Base-by-base conservation (phyloP, 805 yeast genomes). In the Metschnikowia henanensis region DNA sequence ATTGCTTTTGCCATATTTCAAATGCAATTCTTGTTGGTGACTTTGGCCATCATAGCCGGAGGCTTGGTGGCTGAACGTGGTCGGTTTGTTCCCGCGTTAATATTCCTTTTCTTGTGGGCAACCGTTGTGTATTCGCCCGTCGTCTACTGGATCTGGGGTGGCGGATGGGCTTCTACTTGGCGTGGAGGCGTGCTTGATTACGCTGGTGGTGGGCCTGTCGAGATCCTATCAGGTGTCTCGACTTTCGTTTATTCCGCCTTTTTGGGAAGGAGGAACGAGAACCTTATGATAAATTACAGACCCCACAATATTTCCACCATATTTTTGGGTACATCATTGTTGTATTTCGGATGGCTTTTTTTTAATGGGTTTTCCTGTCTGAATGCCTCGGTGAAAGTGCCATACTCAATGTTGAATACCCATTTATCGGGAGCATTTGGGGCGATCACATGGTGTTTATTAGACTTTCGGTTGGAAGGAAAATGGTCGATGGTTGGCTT, bases 151-250 rank as follows among this genome's bases (percentile, higher is more conserved):
- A 81, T 87, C 43, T 92, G 98, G 98, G 85, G 89, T 44, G 83
- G 83, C 35, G 98, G 99, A 30, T 92, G 98, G 98, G 96, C 96
- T 29, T 76, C 76, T 53, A 37, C 49, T 13, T 71, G 64, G 64
- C 74, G 81, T 55, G 92, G 96, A 82, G 97, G 96, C 5, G 98
- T 84, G 1, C 72, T 92, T 39, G 99, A 92, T 63, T 92, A 87
- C 64, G 99, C 99, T 19, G 99, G 99, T 23, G 98, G 98, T 44
- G 97, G 97, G 0, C 96, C 97, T 0, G 97, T 92, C 21, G 98
- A 92, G 64, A 88, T 94, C 44, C 76, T 87, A 23, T 83, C 95
- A 19, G 98, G 98, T 48, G 85, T 90, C 19, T 86, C 89, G 28
- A 97, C 96, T 1, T 83, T 92, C 56, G 96, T 87, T 5, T 84